Evolutionary conservation across 345 rosid species (phyloP), one percentile per base, ranked within the genome.

Genomic region (Trapa bicornis): DNA sequence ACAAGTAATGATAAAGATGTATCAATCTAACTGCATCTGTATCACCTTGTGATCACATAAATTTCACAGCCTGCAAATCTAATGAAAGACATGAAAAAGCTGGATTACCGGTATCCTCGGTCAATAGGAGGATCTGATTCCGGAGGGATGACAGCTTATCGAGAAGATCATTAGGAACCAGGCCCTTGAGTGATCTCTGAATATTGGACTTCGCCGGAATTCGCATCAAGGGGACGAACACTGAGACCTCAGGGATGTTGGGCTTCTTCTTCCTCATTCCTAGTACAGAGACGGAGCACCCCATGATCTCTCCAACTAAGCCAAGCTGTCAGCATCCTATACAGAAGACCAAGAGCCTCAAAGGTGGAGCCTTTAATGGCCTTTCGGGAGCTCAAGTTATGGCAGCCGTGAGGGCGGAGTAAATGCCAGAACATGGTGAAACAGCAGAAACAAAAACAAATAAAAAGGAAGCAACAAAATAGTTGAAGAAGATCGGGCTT

Each of bases 151-250:
- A 65, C 76, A 88, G 74, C 43, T 84, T 79, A 60, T 87, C 80
- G 0, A 82, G 32, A 69, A 82, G 77, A 54, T 81, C 70, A 35
- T 73, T 65, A 10, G 97, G 88, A 73, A 83, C 72, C 14, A 74
- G 74, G 22, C 87, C 94, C 75, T 74, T 83, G 63, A 93, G 94
- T 4, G 86, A 70, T 33, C 78, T 80, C 8, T 83, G 90, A 73
- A 88, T 80, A 74, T 90, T 89, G 80, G 85, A 81, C 37, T 84
- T 91, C 38, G 72, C 69, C 22, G 97, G 97, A 53, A 80, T 79
- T 61, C 87, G 75, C 61, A 88, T 70, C 15, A 81, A 80, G 2
- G 88, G 96, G 72, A 82, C 85, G 72, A 81, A 83, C 7, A 90
- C 81, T 14, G 76, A 85, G 4, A 80, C 76, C 75, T 88, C 97